Evolutionary conservation across 768 basidiomycete genomes (phyloP), one percentile per base, ranked within the genome.

Genomic region (Lentinula guzmanii): DNA sequence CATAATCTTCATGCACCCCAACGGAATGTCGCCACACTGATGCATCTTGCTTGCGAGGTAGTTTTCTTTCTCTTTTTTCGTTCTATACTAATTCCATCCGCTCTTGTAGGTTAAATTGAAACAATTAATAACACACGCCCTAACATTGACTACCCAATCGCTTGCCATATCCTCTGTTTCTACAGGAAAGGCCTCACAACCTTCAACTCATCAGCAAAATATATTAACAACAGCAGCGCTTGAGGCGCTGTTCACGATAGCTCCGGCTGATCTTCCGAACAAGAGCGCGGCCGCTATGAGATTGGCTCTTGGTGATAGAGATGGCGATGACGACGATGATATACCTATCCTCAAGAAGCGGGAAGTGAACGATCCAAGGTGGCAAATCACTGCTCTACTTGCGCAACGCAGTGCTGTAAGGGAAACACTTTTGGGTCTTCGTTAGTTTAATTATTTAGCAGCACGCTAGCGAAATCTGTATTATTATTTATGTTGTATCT

Each of bases 1-100:
- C 85, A 91, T 65, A 86, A 86, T 65, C 72, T 92, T 1, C 76
- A 76, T 2, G 71, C 79, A 16, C 89, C 91, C 0, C 77, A 82
- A 4, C 84, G 85, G 52, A 72, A 77, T 6, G 91, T 90, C 6
- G 78, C 89, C 11, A 77, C 85, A 2, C 76, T 93, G 2, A 82
- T 92, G 79, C 84, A 86, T 71, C 80, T 91, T 52, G 91, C 91
- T 1, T 88, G 86, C 66, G 90, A 93, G 78, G 90, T 89, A 62
- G 9, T 75, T 56, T 11, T 34, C 11, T 18, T 34, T 5, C 11
- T 37, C 1, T 15, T 56, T 24, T 60, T 21, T 59, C 16, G 21
- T 8, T 46, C 57, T 51, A 42, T 60, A 61, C 35, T 52, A 21
- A 61, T 33, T 2, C 42, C 37, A 15, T 63, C n/a, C 10, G 2